Evolutionary conservation across 2,329 filamentous ascomycete species (phyloP).

Genomic region (Penicillium rolfsii): DNA sequence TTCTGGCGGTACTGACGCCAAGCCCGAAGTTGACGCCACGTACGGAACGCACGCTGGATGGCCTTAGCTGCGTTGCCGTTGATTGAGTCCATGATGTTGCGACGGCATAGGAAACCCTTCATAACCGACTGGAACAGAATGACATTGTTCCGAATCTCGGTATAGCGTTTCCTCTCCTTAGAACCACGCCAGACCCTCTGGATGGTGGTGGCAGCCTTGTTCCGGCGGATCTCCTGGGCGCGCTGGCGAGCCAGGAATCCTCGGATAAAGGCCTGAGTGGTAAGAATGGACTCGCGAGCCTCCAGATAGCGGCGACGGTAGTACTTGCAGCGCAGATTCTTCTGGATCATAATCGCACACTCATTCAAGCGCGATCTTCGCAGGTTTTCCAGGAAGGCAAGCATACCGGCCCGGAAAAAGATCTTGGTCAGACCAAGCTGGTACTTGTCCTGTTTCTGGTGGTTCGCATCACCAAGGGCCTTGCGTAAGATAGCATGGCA

Average conservation of each 20-base stretch:
- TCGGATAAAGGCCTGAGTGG: slow-evolving; percentile 76
- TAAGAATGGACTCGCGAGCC: slow-evolving; percentile 77
- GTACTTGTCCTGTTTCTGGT: slow-evolving; percentile 84
- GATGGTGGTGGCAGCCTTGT: slow-evolving; percentile 89
- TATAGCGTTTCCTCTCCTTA: slow-evolving; percentile 82
- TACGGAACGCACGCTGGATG: slow-evolving; percentile 90
- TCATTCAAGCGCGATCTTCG: slow-evolving; percentile 88
- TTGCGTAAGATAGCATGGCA: slow-evolving; percentile 88
- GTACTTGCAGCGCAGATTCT: slow-evolving; percentile 94
- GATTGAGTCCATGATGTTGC: slow-evolving; percentile 90
- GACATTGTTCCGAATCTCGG: slow-evolving; percentile 77
- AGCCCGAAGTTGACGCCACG: slow-evolving; percentile 72
- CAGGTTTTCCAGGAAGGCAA: slow-evolving; percentile 94
- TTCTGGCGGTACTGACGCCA: slow-evolving; percentile 92
- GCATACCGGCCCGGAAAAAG: slow-evolving; percentile 98
- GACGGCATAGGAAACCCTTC: slow-evolving; percentile 89
- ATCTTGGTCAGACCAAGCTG: slow-evolving; percentile 98
- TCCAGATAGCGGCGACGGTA: slow-evolving; percentile 90
- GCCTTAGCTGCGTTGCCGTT: slow-evolving; percentile 86
- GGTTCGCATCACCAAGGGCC: slow-evolving; percentile 77
- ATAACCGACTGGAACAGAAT: slow-evolving; percentile 86
- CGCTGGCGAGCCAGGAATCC: slow-evolving; percentile 76
- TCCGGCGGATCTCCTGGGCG: slow-evolving; percentile 77
- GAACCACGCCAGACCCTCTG: slow-evolving; percentile 93
- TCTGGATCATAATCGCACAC: slow-evolving; percentile 96